A percentile compares a stretch with the other conserved stretches of the same genome.
Evolutionary conservation across 192 early-diverging fungal species (phyloP).

Genomic region (Chytriomyces confervae): DNA sequence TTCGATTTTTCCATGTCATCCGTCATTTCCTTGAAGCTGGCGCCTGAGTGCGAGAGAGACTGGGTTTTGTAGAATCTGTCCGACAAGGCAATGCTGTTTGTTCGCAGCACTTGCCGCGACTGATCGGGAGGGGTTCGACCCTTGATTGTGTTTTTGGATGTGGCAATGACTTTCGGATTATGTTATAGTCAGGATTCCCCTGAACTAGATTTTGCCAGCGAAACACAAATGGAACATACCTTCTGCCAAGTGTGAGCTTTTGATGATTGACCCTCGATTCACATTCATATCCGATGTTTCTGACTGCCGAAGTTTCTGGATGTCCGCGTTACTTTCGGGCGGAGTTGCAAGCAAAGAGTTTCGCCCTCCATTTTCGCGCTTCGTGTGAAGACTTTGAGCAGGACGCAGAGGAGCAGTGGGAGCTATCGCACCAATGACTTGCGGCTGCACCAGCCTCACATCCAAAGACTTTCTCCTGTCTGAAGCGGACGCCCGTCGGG

Average conservation of each 20-base stretch:
- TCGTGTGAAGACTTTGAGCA: conserved; percentile 16
- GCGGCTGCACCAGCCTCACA: conserved; percentile 22
- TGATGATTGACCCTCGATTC: conserved; percentile 6
- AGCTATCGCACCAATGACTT: conserved; percentile 9
- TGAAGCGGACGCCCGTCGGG: neutral
- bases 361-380: conserved; percentile 20
- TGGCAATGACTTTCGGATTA: neutral
- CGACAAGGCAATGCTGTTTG: conserved; percentile 7
- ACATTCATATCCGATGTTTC: conserved; percentile 19
- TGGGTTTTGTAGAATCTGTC: conserved; percentile 21
- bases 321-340: conserved; percentile 23
- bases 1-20: conserved; percentile 12
- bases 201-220: no score
- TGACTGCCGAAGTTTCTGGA: conserved; percentile 17
- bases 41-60: conserved; percentile 11
- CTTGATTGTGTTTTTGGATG: conserved; percentile 27
- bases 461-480: conserved; percentile 17
- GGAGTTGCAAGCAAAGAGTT: conserved; percentile 26
- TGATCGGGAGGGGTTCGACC: conserved; percentile 19
- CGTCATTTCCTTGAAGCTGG: conserved; percentile 19
- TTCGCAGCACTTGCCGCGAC: conserved; percentile 11
- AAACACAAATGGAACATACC: neutral
- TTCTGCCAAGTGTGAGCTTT: conserved; percentile 4
- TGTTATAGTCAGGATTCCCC: no score
- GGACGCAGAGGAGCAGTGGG: neutral